Percentiles rank a stretch among this genome's conserved stretches.
Evolutionary conservation across 371 early-diverging fungal species (phyloP).

Genomic region (Syncephalastrum racemosum): DNA sequence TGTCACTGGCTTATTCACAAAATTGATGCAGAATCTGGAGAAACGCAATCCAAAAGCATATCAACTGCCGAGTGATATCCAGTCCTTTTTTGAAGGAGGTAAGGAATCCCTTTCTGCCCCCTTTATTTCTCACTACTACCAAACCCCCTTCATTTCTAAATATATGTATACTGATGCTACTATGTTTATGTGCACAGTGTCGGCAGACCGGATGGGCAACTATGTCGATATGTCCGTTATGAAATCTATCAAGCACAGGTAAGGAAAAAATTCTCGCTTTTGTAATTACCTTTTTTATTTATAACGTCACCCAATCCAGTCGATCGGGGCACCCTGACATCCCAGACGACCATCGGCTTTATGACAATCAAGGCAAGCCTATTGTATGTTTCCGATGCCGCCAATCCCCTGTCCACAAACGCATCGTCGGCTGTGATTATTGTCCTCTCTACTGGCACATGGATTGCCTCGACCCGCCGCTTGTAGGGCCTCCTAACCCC

Average conservation of each 20-base stretch:
- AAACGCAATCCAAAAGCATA: constrained; percentile 49
- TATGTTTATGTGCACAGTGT: constrained; percentile 34
- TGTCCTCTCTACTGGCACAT: constrained; percentile 85
- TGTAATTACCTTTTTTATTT: not conserved
- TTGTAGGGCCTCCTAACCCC: constrained; percentile 61
- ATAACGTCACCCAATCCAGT: constrained; percentile 13
- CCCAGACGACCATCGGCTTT: constrained; percentile 50
- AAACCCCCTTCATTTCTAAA: constrained; percentile 10
- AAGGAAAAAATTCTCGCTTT: constrained; percentile 15
- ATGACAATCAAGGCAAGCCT: constrained; percentile 51
- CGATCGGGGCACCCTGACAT: constrained; percentile 26
- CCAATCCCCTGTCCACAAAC: constrained; percentile 52
- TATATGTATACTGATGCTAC: not conserved
- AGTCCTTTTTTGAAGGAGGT: constrained; percentile 56
- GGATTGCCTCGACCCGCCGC: constrained; percentile 81
- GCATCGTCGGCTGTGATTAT: constrained; percentile 79
- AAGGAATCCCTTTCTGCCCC: constrained; percentile 3
- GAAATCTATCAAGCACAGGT: constrained; percentile 37
- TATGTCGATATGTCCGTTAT: constrained; percentile 50
- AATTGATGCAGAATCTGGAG: constrained; percentile 39
- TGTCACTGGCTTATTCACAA: constrained; percentile 31
- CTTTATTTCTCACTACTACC: not conserved
- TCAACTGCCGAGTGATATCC: constrained; percentile 46
- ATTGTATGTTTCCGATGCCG: constrained; percentile 65
- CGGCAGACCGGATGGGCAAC: constrained; percentile 57